Evolutionary conservation across 352 stramenopile species (phyloP).

Genomic region (Phytophthora quininea): DNA sequence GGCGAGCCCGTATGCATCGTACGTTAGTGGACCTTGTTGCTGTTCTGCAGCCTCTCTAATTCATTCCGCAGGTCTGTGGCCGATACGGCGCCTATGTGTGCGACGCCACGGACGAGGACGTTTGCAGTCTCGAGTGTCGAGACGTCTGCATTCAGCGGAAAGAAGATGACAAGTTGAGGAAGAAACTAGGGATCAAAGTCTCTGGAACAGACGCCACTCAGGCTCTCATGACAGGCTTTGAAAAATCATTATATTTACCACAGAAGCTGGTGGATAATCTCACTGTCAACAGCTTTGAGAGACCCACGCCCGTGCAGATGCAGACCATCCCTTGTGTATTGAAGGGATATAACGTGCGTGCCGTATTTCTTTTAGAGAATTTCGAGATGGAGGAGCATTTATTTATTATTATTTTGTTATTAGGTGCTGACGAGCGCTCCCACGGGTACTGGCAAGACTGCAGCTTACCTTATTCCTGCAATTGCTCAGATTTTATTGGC

Average conservation of each 20-base stretch:
- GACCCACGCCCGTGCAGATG: constrained; percentile 79
- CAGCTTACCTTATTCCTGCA: constrained; percentile 64
- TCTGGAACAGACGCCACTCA: neutral
- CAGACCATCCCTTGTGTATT: constrained; percentile 65
- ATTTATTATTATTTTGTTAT: constrained; percentile 1
- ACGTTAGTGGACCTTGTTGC: constrained; percentile 3
- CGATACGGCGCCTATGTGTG: constrained; percentile 84
- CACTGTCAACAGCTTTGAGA: constrained; percentile 32
- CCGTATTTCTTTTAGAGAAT: neutral
- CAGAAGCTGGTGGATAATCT: constrained; percentile 51
- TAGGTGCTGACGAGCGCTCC: constrained; percentile 65
- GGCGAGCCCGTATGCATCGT: constrained; percentile 57
- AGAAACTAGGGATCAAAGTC: constrained; percentile 41
- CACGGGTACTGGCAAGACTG: constrained; percentile 78
- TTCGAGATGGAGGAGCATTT: neutral
- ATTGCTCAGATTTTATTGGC: constrained; percentile 45
- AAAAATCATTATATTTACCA: constrained; percentile 17
- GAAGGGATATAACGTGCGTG: constrained; percentile 45
- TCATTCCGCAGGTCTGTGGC: constrained; percentile 53
- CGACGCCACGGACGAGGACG: constrained; percentile 82
- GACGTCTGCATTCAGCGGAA: constrained; percentile 41
- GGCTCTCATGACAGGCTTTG: no score
- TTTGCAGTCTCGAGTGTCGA: constrained; percentile 83
- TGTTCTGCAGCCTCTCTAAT: neutral
- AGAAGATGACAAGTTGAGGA: constrained; percentile 27